Evolutionary conservation across 2,329 filamentous ascomycete genomes (phyloP).

Genomic region (Microdochium trichocladiopsis): DNA sequence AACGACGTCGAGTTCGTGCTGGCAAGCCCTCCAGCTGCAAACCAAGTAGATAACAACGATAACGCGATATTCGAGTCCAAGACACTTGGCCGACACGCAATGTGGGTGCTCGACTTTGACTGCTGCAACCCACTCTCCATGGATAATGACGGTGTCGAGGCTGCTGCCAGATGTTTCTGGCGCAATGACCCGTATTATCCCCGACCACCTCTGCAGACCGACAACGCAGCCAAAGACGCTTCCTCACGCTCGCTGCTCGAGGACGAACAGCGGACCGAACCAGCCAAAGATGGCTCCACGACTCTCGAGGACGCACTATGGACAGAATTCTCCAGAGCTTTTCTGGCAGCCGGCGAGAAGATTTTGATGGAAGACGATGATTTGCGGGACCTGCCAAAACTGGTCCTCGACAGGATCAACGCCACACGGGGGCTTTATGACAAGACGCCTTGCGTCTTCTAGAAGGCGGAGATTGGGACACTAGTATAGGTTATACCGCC

Average conservation of each 20-base stretch:
- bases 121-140: conserved; percentile 24
- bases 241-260: neutral
- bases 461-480: neutral
- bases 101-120: conserved; percentile 44
- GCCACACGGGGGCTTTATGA: neutral
- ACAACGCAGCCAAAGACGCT: neutral
- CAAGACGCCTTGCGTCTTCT: neutral
- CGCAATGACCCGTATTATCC: conserved; percentile 46
- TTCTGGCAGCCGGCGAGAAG: neutral
- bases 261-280: neutral
- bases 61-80: neutral
- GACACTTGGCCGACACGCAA: conserved; percentile 20
- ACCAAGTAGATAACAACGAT: conserved; percentile 1
- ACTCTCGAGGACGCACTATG: neutral
- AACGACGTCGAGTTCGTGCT: conserved; percentile 52
- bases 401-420: neutral
- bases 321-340: neutral
- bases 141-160: conserved; percentile 28
- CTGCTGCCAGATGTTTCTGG: conserved; percentile 35
- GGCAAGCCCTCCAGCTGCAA: conserved; percentile 13
- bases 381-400: neutral
- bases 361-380: neutral
- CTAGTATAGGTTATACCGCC: too few relatives aligned
- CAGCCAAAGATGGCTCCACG: neutral
- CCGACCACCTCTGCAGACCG: conserved; percentile 17